Conservation (phyloP, 2,329 filamentous ascomycete genomes). For the Exophiala alcalophila region DNA sequence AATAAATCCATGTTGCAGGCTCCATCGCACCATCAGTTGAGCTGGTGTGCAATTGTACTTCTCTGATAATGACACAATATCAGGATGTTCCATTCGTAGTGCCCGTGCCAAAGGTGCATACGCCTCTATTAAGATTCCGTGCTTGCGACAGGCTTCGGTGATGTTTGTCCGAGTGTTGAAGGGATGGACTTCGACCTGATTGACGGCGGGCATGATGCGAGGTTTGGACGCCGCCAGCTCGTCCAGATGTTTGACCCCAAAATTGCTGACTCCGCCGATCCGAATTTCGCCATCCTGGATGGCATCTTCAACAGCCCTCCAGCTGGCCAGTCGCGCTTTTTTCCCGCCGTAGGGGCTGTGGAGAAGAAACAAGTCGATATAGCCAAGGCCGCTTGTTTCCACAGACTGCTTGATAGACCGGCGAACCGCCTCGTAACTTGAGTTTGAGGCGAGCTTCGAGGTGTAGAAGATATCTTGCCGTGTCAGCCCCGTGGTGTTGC, state of each 20-base stretch:
- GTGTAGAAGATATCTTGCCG: constrained; percentile 76
- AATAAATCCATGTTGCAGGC: constrained; percentile 69
- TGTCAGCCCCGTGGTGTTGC: constrained; percentile 53
- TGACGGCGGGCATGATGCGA: constrained; percentile 64
- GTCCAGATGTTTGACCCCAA: constrained; percentile 69
- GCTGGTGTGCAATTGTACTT: constrained; percentile 69
- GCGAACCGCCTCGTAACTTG: constrained; percentile 65
- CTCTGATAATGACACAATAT: constrained; percentile 59
- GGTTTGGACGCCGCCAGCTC: constrained; percentile 65
- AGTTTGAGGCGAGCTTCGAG: constrained; percentile 69
- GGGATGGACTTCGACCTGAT: constrained; percentile 70
- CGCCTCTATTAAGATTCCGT: constrained; percentile 70
- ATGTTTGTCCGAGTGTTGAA: constrained; percentile 74
- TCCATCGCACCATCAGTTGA: constrained; percentile 76
- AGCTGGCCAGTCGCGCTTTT: constrained; percentile 65
- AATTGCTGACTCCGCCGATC: constrained; percentile 75
- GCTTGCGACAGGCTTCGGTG: constrained; percentile 60
- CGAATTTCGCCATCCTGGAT: constrained; percentile 67
- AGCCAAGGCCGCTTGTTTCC: constrained; percentile 63
- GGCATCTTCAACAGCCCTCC: constrained; percentile 74
- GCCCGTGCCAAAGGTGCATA: constrained; percentile 75
- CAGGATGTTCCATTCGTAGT: constrained; percentile 65
- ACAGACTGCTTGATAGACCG: constrained; percentile 64
- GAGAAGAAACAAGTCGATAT: constrained; percentile 75
- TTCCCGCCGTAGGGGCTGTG: constrained; percentile 76